Conservation (phyloP, 768 basidiomycete genomes). For the Mycena venus region DNA sequence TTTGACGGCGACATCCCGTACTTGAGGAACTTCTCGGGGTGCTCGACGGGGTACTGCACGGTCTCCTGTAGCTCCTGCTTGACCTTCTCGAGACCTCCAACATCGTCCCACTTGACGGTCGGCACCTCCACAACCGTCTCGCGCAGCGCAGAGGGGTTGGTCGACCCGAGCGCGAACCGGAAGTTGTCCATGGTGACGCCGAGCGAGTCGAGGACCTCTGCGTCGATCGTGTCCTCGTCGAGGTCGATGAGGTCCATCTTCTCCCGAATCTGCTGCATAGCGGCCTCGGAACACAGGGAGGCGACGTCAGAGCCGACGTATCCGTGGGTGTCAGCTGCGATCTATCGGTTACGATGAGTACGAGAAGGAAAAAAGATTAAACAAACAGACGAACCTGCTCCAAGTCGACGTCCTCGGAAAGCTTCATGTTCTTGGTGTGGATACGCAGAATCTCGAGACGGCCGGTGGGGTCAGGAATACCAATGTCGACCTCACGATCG, state of each 20-base stretch:
- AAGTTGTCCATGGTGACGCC: constrained; percentile 99
- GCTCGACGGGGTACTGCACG: constrained; percentile 99
- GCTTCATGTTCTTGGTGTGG: constrained; percentile 99
- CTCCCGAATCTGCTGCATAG: constrained; percentile 99
- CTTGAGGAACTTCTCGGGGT: constrained; percentile 99
- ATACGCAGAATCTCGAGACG: constrained; percentile 99
- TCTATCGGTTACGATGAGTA: constrained; percentile 59
- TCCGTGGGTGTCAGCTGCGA: constrained; percentile 99
- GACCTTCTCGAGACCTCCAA: constrained; percentile 99
- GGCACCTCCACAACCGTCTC: constrained; percentile 99
- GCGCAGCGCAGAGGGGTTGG: constrained; percentile 98
- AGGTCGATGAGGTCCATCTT: constrained; percentile 99
- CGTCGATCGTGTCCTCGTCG: constrained; percentile 98
- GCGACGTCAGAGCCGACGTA: constrained; percentile 99
- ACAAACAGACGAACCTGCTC: constrained; percentile 74
- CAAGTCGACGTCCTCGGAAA: constrained; percentile 95
- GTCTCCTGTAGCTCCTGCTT: constrained; percentile 99
- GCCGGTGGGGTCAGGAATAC: constrained; percentile 98
- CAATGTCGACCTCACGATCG: constrained; percentile 99
- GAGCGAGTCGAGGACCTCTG: constrained; percentile 97
- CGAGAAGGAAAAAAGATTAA: not conserved
- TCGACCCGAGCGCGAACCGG: constrained; percentile 97
- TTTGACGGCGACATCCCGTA: constrained; percentile 99
- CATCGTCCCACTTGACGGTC: constrained; percentile 98
- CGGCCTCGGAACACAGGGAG: constrained; percentile 97